Evolutionary conservation across 139 green algal species (phyloP).

Genomic region (Cymbomonas tetramitiformis): DNA sequence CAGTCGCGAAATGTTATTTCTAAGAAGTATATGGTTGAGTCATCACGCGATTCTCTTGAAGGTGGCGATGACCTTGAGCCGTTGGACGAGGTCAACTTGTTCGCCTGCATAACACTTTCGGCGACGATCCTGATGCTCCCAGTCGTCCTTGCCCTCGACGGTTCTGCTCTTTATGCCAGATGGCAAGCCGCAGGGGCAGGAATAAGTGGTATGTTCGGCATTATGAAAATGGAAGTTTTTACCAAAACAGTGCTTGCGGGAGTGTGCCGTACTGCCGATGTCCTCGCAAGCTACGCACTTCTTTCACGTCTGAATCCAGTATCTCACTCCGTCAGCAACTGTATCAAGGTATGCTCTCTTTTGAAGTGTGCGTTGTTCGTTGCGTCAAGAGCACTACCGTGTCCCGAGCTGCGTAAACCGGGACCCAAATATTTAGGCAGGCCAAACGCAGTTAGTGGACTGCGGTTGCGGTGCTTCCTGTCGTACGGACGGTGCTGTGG

Average conservation of each 20-base stretch:
- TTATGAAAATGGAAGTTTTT: not conserved
- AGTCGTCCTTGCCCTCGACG: conserved; percentile 10
- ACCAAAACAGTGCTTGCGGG: conserved; percentile 15
- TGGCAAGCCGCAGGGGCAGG: not conserved
- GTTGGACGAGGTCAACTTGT: conserved; percentile 30
- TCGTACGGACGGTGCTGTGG: too few species aligned
- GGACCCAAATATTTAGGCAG: too few species aligned
- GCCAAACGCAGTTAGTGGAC: too few species aligned
- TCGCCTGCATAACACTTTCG: conserved; percentile 23
- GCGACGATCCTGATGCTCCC: conserved; percentile 19
- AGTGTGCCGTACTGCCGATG: conserved; percentile 15
- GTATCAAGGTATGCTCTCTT: too few species aligned
- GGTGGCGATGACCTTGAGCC: not conserved
- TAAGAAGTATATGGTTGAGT: conserved; percentile 24
- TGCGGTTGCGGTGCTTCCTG: too few species aligned
- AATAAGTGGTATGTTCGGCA: too few species aligned
- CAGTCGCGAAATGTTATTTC: conserved; percentile 31
- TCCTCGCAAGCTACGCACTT: conserved; percentile 18
- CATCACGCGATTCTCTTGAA: conserved; percentile 13
- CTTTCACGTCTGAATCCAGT: too few species aligned
- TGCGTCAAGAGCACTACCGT: too few species aligned
- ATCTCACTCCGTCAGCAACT: too few species aligned
- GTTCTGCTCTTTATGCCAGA: not conserved
- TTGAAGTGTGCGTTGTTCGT: too few species aligned
- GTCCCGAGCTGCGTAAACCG: too few species aligned